Evolutionary conservation across 306 rosid genomes (phyloP).

Genomic region (Malus fusca): DNA sequence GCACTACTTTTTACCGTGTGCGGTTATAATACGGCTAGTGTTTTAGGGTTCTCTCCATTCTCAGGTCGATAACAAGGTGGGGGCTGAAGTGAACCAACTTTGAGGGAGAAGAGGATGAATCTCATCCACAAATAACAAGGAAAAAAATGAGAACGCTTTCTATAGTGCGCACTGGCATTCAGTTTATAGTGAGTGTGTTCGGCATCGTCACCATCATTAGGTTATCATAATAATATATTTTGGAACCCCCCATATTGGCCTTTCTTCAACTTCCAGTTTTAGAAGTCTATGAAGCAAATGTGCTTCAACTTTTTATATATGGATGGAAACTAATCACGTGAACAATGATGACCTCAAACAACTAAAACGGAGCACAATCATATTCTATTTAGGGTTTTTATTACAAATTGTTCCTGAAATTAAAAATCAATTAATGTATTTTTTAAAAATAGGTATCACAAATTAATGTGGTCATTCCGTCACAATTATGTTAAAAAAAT

Average conservation of each 20-base stretch:
- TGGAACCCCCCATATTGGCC: background rate
- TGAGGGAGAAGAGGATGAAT: background rate
- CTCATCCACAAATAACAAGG: background rate
- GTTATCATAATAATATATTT: background rate
- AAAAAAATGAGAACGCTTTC: conserved; percentile 8
- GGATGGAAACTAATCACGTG: background rate
- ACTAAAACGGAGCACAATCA: background rate
- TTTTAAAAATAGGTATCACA: no score
- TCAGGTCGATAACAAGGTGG: background rate
- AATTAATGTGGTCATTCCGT: no score
- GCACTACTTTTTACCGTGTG: no score
- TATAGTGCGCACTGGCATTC: background rate
- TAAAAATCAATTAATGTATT: no score
- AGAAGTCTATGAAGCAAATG: background rate
- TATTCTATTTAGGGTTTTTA: no score
- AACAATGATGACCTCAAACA: background rate
- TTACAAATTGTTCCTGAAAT: no score
- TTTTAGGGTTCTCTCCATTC: background rate
- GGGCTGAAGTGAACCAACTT: background rate
- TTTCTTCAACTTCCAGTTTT: background rate
- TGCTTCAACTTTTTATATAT: background rate
- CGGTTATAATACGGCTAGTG: background rate
- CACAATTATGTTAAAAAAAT: no score
- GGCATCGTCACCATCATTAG: background rate
- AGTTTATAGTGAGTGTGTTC: background rate